Percentiles rank a stretch among this genome's conserved stretches.
Conservation (phyloP, 225 moss, liverwort and hornwort species). For the Pseudoscleropodium purum region DNA sequence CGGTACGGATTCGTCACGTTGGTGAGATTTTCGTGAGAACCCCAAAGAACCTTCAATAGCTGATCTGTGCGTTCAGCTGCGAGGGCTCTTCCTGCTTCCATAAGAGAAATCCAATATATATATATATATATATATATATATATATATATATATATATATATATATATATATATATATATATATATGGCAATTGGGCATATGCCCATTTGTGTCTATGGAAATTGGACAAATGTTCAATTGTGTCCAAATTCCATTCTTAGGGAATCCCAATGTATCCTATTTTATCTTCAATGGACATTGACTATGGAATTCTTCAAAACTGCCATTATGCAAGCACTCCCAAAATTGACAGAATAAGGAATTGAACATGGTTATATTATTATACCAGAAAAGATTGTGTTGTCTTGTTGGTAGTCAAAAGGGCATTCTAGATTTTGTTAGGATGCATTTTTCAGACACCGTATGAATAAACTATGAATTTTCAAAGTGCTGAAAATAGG, state of each 20-base stretch:
- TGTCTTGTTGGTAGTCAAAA: background rate
- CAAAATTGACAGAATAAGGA: fast-evolving
- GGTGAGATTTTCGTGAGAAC: background rate
- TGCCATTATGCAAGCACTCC: background rate
- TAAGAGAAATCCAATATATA: background rate
- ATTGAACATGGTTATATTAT: background rate
- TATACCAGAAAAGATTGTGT: background rate
- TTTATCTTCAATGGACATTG: background rate
- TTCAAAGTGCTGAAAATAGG: background rate
- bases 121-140: too few species aligned
- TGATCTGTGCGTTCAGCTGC: background rate
- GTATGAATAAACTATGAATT: background rate
- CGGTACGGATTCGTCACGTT: too few species aligned
- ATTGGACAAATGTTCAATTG: background rate
- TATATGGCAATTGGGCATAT: too few species aligned
- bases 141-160: too few species aligned
- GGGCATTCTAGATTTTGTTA: background rate
- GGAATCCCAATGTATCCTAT: background rate
- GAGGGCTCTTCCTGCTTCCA: background rate
- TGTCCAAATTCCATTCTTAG: background rate
- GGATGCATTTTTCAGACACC: background rate
- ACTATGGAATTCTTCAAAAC: background rate
- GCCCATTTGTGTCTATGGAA: background rate
- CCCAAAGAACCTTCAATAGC: background rate
- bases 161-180: too few species aligned